Evolutionary conservation across 306 rosid species (phyloP).

Genomic region (Pyrus communis): DNA sequence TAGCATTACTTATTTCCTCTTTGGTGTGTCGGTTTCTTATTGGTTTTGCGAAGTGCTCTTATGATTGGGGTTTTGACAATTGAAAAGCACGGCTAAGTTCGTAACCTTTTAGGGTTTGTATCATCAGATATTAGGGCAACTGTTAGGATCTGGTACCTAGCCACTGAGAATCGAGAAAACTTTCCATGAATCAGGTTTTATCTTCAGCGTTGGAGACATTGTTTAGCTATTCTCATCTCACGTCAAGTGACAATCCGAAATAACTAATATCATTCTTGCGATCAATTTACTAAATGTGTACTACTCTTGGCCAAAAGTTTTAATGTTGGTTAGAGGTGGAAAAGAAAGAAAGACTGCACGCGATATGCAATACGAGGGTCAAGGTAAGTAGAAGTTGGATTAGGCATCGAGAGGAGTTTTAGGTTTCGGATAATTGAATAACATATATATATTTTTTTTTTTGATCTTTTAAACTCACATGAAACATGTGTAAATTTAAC

Average conservation of each 20-base stretch:
- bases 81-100: slow-evolving; percentile 11
- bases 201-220: not conserved
- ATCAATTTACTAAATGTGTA: too few relatives aligned
- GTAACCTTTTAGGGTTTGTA: not conserved
- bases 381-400: not conserved
- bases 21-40: slow-evolving; percentile 8
- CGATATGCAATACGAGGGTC: not conserved
- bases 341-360: not conserved
- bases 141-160: not conserved
- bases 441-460: too few relatives aligned
- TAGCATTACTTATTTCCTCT: not conserved
- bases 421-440: too few relatives aligned
- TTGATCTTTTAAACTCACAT: not conserved
- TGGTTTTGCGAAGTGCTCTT: not conserved
- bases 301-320: not conserved
- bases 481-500: not conserved
- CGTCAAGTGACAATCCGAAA: too few relatives aligned
- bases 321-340: not conserved
- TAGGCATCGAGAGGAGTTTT: not conserved
- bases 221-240: not conserved
- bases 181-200: not conserved
- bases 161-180: not conserved
- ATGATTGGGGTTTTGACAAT: slow-evolving; percentile 11
- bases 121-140: not conserved
- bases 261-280: too few relatives aligned